These are phyloP conservation scores for Dentipellis fragilis DNA, from an alignment of 768 basidiomycete genomes.

Conservation along the genomic window DNA sequence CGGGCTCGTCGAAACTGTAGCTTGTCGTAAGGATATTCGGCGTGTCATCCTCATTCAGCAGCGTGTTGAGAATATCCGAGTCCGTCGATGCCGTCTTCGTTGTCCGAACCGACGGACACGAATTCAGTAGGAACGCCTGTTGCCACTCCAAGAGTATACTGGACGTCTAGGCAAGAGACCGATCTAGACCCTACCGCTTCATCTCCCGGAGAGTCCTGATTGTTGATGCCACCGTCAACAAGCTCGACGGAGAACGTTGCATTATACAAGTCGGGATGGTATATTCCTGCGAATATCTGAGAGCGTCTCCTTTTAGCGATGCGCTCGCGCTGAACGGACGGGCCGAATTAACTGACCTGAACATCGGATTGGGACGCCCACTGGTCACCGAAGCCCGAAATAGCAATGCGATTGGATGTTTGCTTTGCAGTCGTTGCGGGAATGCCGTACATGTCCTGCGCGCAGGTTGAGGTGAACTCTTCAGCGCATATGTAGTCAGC, in stretches of 20 bases:
- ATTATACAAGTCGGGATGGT: not conserved
- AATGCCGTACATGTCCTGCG: slow-evolving; percentile 26
- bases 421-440: slow-evolving; percentile 20
- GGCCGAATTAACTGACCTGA: slow-evolving; percentile 5
- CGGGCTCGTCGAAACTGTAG: slow-evolving; percentile 13
- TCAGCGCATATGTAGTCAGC: not conserved
- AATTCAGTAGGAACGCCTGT: slow-evolving; percentile 16
- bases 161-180: slow-evolving; percentile 20
- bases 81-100: slow-evolving; percentile 10
- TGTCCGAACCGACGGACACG: slow-evolving; percentile 15
- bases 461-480: slow-evolving; percentile 19
- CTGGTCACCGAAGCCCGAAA: slow-evolving; percentile 17
- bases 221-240: slow-evolving; percentile 15
- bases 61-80: slow-evolving; percentile 16
- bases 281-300: not conserved
- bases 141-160: slow-evolving; percentile 26
- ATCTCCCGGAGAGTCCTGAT: slow-evolving; percentile 8
- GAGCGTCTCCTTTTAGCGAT: not conserved
- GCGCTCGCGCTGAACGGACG: not conserved
- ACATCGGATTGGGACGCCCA: slow-evolving; percentile 22
- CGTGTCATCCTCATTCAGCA: slow-evolving; percentile 10
- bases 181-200: not conserved
- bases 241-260: slow-evolving; percentile 12
- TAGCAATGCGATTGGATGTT: slow-evolving; percentile 17
- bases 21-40: slow-evolving; percentile 15